Evolutionary conservation across 2,329 filamentous ascomycete species (phyloP).

Genomic region (Cladophialophora psammophila): DNA sequence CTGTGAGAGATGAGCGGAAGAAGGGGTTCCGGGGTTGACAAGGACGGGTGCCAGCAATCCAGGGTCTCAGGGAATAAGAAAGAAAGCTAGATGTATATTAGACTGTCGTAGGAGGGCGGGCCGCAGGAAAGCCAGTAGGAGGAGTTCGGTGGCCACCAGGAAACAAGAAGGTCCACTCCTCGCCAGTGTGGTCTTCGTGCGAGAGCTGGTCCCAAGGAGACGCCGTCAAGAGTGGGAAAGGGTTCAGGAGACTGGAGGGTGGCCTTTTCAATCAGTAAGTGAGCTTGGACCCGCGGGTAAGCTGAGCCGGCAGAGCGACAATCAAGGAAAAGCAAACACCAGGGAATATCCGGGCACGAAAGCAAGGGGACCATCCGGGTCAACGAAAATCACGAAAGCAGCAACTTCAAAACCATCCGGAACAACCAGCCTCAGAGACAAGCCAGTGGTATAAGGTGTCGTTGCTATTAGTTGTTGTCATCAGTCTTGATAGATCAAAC

Average conservation of each 20-base stretch:
- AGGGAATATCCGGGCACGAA: neutral
- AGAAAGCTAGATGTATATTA: neutral
- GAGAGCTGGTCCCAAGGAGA: neutral
- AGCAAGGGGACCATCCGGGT: conserved; percentile 8
- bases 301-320: neutral
- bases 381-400: conserved; percentile 7
- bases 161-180: neutral
- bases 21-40: neutral
- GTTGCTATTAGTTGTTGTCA: conserved; percentile 32
- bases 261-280: neutral
- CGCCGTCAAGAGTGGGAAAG: conserved; percentile 5
- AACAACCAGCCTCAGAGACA: conserved; percentile 4
- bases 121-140: neutral
- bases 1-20: neutral
- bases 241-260: neutral
- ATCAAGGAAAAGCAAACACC: neutral
- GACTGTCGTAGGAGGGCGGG: neutral
- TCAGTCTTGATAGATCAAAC: conserved; percentile 24
- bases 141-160: neutral
- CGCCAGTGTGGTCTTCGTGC: neutral
- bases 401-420: conserved; percentile 3
- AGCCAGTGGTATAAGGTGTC: conserved; percentile 22
- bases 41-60: conserved; percentile 1
- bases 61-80: neutral
- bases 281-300: neutral